A percentile compares a stretch with the other conserved stretches of the same genome.
These are phyloP conservation scores for Chytriomyces hyalinus DNA, from an alignment of 192 early-diverging fungal genomes.

Conservation along the genomic window DNA sequence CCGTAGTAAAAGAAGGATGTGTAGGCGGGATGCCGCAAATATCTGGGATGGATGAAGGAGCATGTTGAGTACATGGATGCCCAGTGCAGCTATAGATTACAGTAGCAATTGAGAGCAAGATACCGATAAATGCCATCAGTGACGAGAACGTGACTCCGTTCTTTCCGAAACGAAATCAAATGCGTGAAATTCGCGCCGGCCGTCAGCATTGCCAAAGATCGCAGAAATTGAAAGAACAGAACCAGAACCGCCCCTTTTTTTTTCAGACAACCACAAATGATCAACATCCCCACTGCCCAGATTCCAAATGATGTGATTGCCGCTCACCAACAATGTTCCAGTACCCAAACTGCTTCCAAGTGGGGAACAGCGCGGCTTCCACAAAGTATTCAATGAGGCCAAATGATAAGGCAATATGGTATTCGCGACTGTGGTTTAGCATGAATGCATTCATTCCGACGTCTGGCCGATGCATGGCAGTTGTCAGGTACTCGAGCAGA, in stretches of 20 bases:
- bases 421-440: slow-evolving; percentile 73
- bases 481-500: slow-evolving; percentile 82
- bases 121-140: slow-evolving; percentile 86
- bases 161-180: slow-evolving; percentile 73
- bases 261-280: neutral
- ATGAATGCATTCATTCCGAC: slow-evolving; percentile 78
- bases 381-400: slow-evolving; percentile 73
- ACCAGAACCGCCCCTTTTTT: slow-evolving; percentile 58
- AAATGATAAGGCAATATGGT: slow-evolving; percentile 70
- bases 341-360: slow-evolving; percentile 49
- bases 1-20: slow-evolving; percentile 96
- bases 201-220: slow-evolving; percentile 89
- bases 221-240: slow-evolving; percentile 71
- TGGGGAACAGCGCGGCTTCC: slow-evolving; percentile 67
- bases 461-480: slow-evolving; percentile 78
- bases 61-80: slow-evolving; percentile 21
- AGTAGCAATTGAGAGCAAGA: too few species aligned
- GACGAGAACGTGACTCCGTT: slow-evolving; percentile 76
- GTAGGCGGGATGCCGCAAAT: slow-evolving; percentile 93
- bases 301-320: slow-evolving; percentile 1
- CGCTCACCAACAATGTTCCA: slow-evolving; percentile 50
- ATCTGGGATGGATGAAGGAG: slow-evolving; percentile 3
- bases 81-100: slow-evolving; percentile 25
- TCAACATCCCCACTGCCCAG: neutral
- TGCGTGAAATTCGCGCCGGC: slow-evolving; percentile 84